phyloP scores from a whole-genome alignment of 2,329 filamentous ascomycete genomes.

The Onygena corvina region DNA sequence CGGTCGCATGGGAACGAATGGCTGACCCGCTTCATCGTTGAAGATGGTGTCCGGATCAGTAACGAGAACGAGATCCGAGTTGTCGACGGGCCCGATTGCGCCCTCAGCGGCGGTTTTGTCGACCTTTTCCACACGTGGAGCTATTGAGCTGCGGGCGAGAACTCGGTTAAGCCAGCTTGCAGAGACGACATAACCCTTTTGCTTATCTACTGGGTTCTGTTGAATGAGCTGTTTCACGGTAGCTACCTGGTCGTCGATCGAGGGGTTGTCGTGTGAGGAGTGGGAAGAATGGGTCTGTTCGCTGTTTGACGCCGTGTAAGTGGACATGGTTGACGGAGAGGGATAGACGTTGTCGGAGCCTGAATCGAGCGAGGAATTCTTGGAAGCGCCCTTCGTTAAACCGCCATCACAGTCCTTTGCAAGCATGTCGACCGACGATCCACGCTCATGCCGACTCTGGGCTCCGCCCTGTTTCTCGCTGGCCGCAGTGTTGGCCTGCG shows the following conservation, averaged over 20 bases:
- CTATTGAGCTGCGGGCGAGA: constrained; percentile 51
- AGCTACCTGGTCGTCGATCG: constrained; percentile 59
- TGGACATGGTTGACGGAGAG: constrained; percentile 30
- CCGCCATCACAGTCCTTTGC: constrained; percentile 20
- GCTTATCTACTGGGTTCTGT: constrained; percentile 53
- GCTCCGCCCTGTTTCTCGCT: constrained; percentile 14
- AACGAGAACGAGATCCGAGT: constrained; percentile 64
- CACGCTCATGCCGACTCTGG: constrained; percentile 19
- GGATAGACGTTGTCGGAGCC: constrained; percentile 27
- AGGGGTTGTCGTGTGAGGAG: constrained; percentile 23
- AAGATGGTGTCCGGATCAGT: constrained; percentile 33
- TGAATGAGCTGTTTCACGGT: constrained; percentile 51
- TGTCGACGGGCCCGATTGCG: constrained; percentile 71
- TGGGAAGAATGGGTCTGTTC: constrained; percentile 15
- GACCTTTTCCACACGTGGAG: constrained; percentile 43
- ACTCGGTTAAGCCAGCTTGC: constrained; percentile 66
- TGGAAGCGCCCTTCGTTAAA: not conserved
- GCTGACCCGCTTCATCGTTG: constrained; percentile 36
- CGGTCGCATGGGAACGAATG: constrained; percentile 61
- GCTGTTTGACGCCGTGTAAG: constrained; percentile 24
- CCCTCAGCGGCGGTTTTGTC: constrained; percentile 50
- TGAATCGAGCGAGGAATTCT: constrained; percentile 22
- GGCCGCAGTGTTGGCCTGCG: constrained; percentile 19
- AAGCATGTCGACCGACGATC: constrained; percentile 36
- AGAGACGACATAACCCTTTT: constrained; percentile 66